Conservation (phyloP, 148 eudicot genomes). For the Chenopodium suecicum region DNA sequence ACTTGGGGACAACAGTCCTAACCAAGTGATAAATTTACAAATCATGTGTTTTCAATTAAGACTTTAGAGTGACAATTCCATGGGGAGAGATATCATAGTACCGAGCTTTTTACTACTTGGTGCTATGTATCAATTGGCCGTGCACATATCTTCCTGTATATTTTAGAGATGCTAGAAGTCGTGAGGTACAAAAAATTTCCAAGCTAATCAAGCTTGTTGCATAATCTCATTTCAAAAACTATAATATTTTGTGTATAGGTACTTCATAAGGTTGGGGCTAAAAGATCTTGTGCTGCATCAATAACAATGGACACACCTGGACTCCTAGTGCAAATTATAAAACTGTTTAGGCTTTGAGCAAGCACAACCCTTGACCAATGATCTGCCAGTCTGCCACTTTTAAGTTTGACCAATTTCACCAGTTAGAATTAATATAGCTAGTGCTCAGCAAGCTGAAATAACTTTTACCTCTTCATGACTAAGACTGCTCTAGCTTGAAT, state of each 20-base stretch:
- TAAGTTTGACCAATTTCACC: no score
- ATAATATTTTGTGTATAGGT: conserved; percentile 46
- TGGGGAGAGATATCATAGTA: background rate
- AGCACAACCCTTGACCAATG: conserved; percentile 52
- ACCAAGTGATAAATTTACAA: background rate
- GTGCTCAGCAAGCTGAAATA: background rate
- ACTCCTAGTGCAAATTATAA: conserved; percentile 96
- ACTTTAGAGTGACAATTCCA: background rate
- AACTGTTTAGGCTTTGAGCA: conserved; percentile 98
- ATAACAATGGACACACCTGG: conserved; percentile 59
- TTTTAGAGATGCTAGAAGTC: conserved; percentile 98
- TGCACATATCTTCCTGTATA: conserved; percentile 95
- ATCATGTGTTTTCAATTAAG: background rate
- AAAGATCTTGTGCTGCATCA: conserved; percentile 94
- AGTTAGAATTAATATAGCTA: background rate
- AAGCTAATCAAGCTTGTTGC: conserved; percentile 10
- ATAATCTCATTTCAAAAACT: conserved; percentile 24
- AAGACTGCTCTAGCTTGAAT: conserved; percentile 52
- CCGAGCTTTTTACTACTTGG: background rate
- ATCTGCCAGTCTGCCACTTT: no score
- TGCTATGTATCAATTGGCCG: conserved; percentile 72
- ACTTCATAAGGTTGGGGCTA: conserved; percentile 97
- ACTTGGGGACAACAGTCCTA: background rate
- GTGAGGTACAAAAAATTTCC: conserved; percentile 65
- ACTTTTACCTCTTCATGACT: conserved; percentile 64